Conservation (phyloP, 495 filamentous ascomycete species). For the Xylona heveae region DNA sequence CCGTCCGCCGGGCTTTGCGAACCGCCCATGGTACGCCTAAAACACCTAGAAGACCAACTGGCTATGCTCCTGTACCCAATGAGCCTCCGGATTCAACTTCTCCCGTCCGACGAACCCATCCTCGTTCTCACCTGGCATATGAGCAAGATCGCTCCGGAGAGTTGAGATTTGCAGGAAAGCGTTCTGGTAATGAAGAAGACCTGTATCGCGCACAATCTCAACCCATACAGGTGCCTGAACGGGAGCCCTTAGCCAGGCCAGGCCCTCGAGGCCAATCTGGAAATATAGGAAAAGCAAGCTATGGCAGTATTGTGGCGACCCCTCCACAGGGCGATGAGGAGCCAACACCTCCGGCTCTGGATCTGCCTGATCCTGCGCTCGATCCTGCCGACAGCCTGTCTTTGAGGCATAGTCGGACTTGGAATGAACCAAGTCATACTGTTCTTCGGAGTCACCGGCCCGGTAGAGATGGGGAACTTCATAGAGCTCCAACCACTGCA, state of each 20-base stretch:
- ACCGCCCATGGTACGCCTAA: conserved; percentile 33
- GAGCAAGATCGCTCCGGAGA: neutral
- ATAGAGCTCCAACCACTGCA: conserved; percentile 6
- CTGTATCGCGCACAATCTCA: too few relatives aligned
- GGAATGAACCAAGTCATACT: neutral
- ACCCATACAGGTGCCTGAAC: conserved; percentile 1
- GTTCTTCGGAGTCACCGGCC: too few relatives aligned
- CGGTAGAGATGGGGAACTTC: too few relatives aligned
- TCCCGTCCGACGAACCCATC: neutral
- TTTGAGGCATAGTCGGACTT: conserved; percentile 8
- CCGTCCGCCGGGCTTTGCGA: conserved; percentile 46
- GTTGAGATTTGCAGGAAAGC: neutral
- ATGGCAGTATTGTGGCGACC: conserved; percentile 57
- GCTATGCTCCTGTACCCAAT: neutral
- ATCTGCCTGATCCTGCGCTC: conserved; percentile 59
- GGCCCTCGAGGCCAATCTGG: neutral
- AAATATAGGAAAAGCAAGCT: conserved; percentile 17
- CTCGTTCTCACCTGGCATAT: neutral
- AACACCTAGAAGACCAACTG: conserved; percentile 13
- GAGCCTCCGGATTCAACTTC: neutral
- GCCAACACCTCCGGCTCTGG: conserved; percentile 27
- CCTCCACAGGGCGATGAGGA: conserved; percentile 22
- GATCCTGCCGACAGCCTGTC: conserved; percentile 18
- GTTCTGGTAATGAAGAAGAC: neutral
- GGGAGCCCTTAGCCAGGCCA: neutral